phyloP scores from a whole-genome alignment of 2,329 filamentous ascomycete genomes.

The Camillea tinctor region DNA sequence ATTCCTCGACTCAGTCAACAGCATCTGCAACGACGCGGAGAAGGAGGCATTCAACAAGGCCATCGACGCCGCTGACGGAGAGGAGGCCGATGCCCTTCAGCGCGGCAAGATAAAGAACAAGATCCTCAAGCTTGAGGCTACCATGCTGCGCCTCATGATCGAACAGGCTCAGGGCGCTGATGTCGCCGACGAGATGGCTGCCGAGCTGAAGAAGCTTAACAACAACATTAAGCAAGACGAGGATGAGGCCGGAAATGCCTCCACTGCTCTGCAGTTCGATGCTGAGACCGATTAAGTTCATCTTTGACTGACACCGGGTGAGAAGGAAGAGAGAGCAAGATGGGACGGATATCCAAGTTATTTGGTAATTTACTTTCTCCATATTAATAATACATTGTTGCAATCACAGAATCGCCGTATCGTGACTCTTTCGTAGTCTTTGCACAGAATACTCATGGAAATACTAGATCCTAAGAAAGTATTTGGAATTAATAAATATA shows the following conservation, averaged over 20 bases:
- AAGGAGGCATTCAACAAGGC: conserved; percentile 53
- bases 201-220: conserved; percentile 50
- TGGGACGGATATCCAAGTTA: not conserved
- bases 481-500: too few relatives aligned
- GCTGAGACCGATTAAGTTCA: conserved; percentile 26
- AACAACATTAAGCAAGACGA: conserved; percentile 52
- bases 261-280: conserved; percentile 38
- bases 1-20: conserved; percentile 50
- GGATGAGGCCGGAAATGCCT: conserved; percentile 45
- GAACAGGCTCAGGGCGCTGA: conserved; percentile 51
- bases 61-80: conserved; percentile 46
- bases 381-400: not conserved
- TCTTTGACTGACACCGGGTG: not conserved
- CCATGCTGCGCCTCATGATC: conserved; percentile 49
- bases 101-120: conserved; percentile 61
- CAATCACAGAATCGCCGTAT: not conserved
- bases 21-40: conserved; percentile 54
- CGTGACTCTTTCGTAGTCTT: too few relatives aligned
- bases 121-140: conserved; percentile 55
- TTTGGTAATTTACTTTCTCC: not conserved
- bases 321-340: not conserved
- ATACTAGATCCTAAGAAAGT: too few relatives aligned
- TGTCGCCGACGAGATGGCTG: conserved; percentile 42
- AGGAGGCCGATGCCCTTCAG: conserved; percentile 47
- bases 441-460: too few relatives aligned